Evolutionary conservation across 208 protist genomes (phyloP), one percentile per base, ranked within the genome.

Genomic region (Leptomonas pyrrhocoris): DNA sequence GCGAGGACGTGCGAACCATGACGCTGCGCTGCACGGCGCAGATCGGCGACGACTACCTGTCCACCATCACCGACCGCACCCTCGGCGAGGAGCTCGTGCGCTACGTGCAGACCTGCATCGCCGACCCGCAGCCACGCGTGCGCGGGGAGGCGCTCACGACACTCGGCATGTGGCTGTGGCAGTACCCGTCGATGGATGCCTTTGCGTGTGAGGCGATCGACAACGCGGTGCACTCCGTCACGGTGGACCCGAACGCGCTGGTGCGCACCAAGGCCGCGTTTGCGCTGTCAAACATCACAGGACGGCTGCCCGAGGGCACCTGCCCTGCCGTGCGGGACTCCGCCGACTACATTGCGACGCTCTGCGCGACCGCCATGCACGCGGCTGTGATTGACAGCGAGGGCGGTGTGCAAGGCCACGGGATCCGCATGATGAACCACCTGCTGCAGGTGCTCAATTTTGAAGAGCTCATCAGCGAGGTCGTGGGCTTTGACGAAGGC

Each of bases 351-450:
- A 80, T 84, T 23, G 55, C 65, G 27, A 67, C 60, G 9, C 81
- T 94, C 27, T 91, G 83, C 66, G 70, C 83, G 48, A 79, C 83
- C 7, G 89, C 89, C 7, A 79, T 90, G 74, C 73, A 85, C 49
- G 80, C 83, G 2, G 76, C 76, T 19, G 70, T 84, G 27, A 71
- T 68, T 1, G 76, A 82, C 56, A 67, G 43, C 19, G 78, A 92
- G 40, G 34, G 49, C 13, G 68, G 69, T 2, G 78, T 95, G 55
- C 80, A 84, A 30, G 68, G 85, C 5, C 90, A 95, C 50, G 90
- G 90, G 54, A 86, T 95, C 48, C 90, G 90, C 64, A 93, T 95
- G 83, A 95, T 95, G 75, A 82, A 78, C 51, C 77, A 88, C 42
- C 73, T 95, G 16, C 71, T 95, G 27, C 71, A 74, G 38, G 68